Evolutionary conservation across 495 filamentous ascomycete genomes (phyloP).

Genomic region (Penicillium lividum): DNA sequence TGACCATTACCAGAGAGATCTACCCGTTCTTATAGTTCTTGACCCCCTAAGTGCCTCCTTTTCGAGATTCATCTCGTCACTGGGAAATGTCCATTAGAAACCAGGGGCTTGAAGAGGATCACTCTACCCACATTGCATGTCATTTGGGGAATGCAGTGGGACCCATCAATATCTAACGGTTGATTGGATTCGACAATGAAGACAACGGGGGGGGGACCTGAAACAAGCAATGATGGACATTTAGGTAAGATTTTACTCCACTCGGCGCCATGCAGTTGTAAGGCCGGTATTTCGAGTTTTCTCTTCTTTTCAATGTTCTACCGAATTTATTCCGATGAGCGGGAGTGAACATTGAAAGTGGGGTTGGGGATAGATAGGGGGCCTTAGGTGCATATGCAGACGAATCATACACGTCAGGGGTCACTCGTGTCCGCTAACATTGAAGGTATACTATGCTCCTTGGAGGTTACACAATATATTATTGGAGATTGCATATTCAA

Average conservation of each 20-base stretch:
- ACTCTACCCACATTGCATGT: not conserved
- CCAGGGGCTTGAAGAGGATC: not conserved
- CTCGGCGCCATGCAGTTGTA: not conserved
- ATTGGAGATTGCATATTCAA: no score
- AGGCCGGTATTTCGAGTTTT: not conserved
- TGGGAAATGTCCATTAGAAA: not conserved
- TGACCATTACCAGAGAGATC: not conserved
- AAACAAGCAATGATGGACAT: not conserved
- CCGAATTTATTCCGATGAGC: not conserved
- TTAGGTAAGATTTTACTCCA: not conserved
- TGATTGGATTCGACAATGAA: not conserved
- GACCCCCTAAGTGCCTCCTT: not conserved
- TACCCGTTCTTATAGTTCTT: not conserved
- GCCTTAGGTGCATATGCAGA: no score
- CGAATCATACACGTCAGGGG: no score
- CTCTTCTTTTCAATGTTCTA: not conserved
- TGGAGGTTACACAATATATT: no score
- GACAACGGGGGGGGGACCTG: not conserved
- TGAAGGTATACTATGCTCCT: no score
- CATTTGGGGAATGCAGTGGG: not conserved
- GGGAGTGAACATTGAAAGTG: no score
- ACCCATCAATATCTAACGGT: not conserved
- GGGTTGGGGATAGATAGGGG: no score
- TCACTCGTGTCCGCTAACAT: no score
- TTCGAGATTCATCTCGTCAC: not conserved